Percentiles rank a stretch among this genome's conserved stretches.
Evolutionary conservation across 148 eudicot species (phyloP).

Genomic region (Amaranthus cruentus): DNA sequence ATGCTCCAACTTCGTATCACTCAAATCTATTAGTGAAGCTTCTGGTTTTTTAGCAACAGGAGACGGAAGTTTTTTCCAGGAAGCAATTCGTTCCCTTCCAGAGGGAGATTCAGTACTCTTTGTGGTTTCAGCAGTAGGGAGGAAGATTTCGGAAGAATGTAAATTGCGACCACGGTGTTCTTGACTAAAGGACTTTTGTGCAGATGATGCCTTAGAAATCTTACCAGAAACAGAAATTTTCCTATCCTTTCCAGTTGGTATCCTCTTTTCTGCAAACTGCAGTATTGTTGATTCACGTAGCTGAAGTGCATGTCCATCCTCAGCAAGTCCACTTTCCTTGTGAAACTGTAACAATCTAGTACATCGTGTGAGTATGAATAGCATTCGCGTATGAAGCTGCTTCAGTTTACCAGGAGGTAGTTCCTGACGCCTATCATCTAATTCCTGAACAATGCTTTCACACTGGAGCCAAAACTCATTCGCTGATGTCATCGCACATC

Average conservation of each 20-base stretch:
- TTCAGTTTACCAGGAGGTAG: constrained; percentile 77
- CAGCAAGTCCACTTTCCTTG: constrained; percentile 95
- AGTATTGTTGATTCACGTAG: constrained; percentile 68
- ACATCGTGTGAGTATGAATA: constrained; percentile 94
- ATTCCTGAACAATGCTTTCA: constrained; percentile 94
- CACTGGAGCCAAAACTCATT: constrained; percentile 98
- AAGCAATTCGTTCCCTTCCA: constrained; percentile 72
- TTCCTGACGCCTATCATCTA: constrained; percentile 97
- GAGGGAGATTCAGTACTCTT: constrained; percentile 49
- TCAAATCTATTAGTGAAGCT: constrained; percentile 33
- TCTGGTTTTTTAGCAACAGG: constrained; percentile 59
- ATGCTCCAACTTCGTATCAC: constrained; percentile 40
- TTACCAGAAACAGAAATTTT: constrained; percentile 38
- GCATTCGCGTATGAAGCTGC: constrained; percentile 99
- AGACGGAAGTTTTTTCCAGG: constrained; percentile 92
- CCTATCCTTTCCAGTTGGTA: constrained; percentile 38
- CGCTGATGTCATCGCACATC: constrained; percentile 89
- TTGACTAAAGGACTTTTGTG: constrained; percentile 80
- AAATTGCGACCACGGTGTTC: constrained; percentile 54
- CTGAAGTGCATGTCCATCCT: constrained; percentile 67
- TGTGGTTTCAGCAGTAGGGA: constrained; percentile 36
- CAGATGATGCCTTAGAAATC: constrained; percentile 39
- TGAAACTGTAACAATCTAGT: constrained; percentile 95
- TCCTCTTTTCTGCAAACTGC: constrained; percentile 58
- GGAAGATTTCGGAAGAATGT: constrained; percentile 36